A percentile compares a stretch with the other conserved stretches of the same genome.
phyloP scores from a whole-genome alignment of 345 rosid genomes.

The Lepidium aucheri region DNA sequence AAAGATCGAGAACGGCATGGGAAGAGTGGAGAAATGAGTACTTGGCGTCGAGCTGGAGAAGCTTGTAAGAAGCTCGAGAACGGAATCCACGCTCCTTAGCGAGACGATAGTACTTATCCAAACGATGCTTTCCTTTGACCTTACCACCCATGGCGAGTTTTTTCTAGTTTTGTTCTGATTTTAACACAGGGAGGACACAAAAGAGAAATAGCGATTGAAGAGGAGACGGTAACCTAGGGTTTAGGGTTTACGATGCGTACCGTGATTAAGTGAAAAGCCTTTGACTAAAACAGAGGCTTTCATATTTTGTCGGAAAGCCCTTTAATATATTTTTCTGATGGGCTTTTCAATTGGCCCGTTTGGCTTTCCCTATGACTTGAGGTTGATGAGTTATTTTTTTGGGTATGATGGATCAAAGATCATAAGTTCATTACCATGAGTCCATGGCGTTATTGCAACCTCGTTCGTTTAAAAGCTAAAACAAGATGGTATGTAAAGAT shows the following conservation, averaged over 20 bases:
- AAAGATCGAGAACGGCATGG: constrained; percentile 79
- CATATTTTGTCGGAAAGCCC: neutral
- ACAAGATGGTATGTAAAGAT: too few species aligned
- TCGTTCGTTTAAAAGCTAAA: too few species aligned
- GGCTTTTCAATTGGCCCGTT: neutral
- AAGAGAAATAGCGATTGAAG: neutral
- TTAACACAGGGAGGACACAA: neutral
- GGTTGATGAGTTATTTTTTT: neutral
- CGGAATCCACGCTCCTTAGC: constrained; percentile 96
- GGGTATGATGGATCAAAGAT: too few species aligned
- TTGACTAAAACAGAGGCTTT: neutral
- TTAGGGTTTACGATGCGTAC: constrained; percentile 16
- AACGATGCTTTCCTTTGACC: constrained; percentile 74
- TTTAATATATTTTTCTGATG: neutral
- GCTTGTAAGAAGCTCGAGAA: constrained; percentile 90
- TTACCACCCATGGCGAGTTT: constrained; percentile 49
- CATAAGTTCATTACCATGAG: too few species aligned
- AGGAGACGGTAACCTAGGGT: neutral
- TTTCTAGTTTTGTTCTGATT: neutral
- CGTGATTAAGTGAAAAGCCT: neutral
- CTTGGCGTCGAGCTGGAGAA: constrained; percentile 72
- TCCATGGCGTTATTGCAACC: too few species aligned
- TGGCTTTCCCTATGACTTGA: neutral
- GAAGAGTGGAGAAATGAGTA: constrained; percentile 55
- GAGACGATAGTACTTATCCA: constrained; percentile 67